Percentiles rank a stretch among this genome's conserved stretches.
Conservation (phyloP, 139 green algal genomes). For the Chlamydomonas schloesseri region DNA sequence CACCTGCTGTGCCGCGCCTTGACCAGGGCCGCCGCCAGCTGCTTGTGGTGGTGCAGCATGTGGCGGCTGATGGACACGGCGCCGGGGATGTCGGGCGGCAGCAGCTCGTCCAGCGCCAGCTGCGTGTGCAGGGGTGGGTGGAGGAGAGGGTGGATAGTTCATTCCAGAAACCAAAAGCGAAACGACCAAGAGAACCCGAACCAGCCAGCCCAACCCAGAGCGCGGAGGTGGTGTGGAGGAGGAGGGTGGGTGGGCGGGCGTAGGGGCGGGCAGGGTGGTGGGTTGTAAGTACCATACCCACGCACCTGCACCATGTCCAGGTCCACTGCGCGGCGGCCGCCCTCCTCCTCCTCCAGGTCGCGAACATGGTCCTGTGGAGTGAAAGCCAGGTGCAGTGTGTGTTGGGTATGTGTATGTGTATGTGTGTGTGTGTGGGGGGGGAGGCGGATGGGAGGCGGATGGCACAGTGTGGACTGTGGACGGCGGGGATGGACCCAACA, state of each 20-base stretch:
- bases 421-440: no score
- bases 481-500: no score
- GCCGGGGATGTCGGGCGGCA: not conserved
- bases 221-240: no score
- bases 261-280: no score
- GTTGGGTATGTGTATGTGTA: not conserved
- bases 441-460: no score
- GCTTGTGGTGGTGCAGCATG: conserved; percentile 28
- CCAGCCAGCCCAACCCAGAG: no score
- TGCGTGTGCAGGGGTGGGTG: not conserved
- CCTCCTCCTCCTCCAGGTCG: conserved; percentile 23
- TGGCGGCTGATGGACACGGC: conserved; percentile 4
- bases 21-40: conserved; percentile 23
- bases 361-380: conserved; percentile 29
- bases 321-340: not conserved
- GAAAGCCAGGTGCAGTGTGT: not conserved
- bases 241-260: no score
- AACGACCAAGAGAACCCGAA: no score
- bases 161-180: no score
- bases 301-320: conserved; percentile 6
- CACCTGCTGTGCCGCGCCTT: conserved; percentile 37
- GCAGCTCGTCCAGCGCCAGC: conserved; percentile 42
- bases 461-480: no score
- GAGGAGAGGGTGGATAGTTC: no score
- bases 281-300: no score